phyloP scores from a whole-genome alignment of 176 grass and related monocot species.

The Carex pumila region DNA sequence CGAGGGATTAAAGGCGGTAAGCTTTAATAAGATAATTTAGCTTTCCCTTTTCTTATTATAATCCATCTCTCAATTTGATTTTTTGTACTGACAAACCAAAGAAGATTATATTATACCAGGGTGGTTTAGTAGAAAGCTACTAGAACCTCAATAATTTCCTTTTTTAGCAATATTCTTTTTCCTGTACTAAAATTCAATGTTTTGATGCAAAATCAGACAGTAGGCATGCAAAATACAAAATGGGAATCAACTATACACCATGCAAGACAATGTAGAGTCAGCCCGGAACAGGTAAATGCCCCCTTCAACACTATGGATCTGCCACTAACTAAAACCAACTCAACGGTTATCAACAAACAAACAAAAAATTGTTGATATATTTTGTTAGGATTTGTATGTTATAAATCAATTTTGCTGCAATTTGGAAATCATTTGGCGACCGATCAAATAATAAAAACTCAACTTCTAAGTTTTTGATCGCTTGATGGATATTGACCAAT shows the following conservation, averaged over 20 bases:
- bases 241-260: conserved; percentile 7
- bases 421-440: too few relatives aligned
- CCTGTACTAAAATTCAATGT: background rate
- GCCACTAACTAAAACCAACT: too few relatives aligned
- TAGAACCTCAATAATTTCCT: background rate
- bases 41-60: background rate
- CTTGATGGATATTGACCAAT: too few relatives aligned
- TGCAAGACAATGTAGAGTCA: background rate
- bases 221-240: background rate
- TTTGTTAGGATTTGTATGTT: too few relatives aligned
- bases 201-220: background rate
- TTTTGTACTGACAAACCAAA: background rate
- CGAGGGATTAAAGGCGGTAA: background rate
- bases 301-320: too few relatives aligned
- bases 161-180: background rate
- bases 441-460: too few relatives aligned
- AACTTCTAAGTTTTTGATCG: too few relatives aligned
- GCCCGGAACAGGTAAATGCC: too few relatives aligned
- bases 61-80: background rate
- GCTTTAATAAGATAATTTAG: background rate
- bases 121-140: background rate
- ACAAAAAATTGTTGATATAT: too few relatives aligned
- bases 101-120: background rate
- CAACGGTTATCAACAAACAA: too few relatives aligned
- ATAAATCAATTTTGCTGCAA: too few relatives aligned